Percentiles rank a stretch among this genome's conserved stretches.
Conservation (phyloP, 768 basidiomycete genomes). For the Suillus luteus region DNA sequence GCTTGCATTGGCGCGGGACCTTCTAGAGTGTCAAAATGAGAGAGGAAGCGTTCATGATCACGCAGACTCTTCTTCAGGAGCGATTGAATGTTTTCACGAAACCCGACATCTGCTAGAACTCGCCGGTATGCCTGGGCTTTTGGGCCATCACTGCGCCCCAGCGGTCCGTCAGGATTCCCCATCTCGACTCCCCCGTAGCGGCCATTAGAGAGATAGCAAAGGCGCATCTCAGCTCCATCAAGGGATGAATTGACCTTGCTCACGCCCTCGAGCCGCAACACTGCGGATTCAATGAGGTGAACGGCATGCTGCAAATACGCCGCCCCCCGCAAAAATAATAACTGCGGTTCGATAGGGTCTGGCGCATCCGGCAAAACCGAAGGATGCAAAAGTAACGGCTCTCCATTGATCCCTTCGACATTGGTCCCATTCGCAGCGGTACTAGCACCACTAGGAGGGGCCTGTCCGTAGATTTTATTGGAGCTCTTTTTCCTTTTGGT, state of each 20-base stretch:
- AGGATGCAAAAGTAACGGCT: conserved; percentile 60
- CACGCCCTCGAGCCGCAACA: conserved; percentile 72
- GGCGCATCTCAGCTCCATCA: conserved; percentile 74
- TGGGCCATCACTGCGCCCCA: conserved; percentile 57
- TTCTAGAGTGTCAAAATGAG: conserved; percentile 80
- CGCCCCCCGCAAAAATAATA: conserved; percentile 81
- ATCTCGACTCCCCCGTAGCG: conserved; percentile 84
- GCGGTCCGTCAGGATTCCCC: conserved; percentile 77
- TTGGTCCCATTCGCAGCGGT: conserved; percentile 41
- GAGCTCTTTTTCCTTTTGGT: conserved; percentile 59
- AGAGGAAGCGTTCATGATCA: conserved; percentile 83
- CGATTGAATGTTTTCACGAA: conserved; percentile 60
- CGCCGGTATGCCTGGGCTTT: conserved; percentile 68
- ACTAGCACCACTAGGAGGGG: conserved; percentile 68
- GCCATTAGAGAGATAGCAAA: conserved; percentile 75
- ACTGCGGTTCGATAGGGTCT: conserved; percentile 84
- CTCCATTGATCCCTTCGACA: conserved; percentile 51
- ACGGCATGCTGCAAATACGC: conserved; percentile 82
- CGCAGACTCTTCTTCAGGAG: conserved; percentile 75
- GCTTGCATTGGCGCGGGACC: conserved; percentile 29
- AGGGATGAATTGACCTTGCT: conserved; percentile 50
- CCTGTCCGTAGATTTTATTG: conserved; percentile 58
- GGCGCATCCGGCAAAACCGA: conserved; percentile 78
- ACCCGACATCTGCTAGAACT: conserved; percentile 52
- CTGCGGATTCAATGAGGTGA: conserved; percentile 69